Evolutionary conservation across 345 rosid species (phyloP).

Genomic region (Carallia brachiata): DNA sequence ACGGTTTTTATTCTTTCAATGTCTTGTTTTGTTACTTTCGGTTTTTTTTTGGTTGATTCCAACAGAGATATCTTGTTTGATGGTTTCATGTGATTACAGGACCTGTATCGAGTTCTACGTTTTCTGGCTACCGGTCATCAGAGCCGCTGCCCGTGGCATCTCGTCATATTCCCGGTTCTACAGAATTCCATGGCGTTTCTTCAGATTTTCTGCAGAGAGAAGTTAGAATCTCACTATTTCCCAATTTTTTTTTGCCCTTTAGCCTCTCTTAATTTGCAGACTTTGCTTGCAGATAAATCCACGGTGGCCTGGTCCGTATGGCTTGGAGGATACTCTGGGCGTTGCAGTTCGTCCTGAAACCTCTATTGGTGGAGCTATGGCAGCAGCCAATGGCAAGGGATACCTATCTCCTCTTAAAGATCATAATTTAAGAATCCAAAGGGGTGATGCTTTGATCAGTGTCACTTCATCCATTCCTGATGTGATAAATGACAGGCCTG

Average conservation of each 20-base stretch:
- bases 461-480: constrained; percentile 19
- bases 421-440: constrained; percentile 24
- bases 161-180: constrained; percentile 15
- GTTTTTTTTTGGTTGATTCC: no score
- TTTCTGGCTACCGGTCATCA: constrained; percentile 41
- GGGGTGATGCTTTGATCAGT: constrained; percentile 23
- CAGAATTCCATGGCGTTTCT: constrained; percentile 20
- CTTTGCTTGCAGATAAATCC: constrained; percentile 20
- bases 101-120: not conserved
- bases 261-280: not conserved
- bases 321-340: constrained; percentile 25
- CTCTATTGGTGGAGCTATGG: constrained; percentile 24
- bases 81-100: no score
- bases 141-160: constrained; percentile 27
- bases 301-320: constrained; percentile 25
- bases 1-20: no score
- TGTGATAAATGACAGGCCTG: constrained; percentile 28
- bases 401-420: constrained; percentile 32
- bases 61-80: no score
- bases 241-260: not conserved
- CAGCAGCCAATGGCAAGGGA: constrained; percentile 29
- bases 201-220: constrained; percentile 24
- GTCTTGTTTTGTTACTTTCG: no score
- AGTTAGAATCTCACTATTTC: constrained; percentile 17
- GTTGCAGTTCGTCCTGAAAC: constrained; percentile 27